A percentile compares a stretch with the other conserved stretches of the same genome.
These are phyloP conservation scores for Metrosideros polymorpha DNA, from an alignment of 441 rosid genomes.

Conservation along the genomic window DNA sequence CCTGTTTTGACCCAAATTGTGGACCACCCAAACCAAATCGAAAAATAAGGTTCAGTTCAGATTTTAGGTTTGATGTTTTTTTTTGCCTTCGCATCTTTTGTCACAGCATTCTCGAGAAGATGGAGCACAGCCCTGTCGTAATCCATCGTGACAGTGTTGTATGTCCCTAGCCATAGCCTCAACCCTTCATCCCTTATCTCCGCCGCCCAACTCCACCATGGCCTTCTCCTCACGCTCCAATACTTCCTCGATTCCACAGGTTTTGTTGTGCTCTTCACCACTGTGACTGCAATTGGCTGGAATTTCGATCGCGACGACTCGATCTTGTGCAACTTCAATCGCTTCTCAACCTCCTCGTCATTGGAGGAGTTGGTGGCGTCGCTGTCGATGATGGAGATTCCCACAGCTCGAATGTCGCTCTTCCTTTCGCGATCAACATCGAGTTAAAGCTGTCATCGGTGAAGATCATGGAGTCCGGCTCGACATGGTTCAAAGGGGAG, in stretches of 20 bases:
- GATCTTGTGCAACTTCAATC: background rate
- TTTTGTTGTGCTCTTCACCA: background rate
- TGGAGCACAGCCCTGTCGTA: no score
- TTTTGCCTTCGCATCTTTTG: no score
- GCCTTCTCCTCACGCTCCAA: conserved; percentile 4
- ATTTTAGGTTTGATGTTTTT: no score
- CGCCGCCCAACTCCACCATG: conserved; percentile 11
- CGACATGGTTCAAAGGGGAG: no score
- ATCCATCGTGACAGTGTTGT: no score
- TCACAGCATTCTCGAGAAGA: background rate
- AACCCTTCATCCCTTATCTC: conserved; percentile 10
- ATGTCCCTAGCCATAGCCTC: conserved; percentile 8
- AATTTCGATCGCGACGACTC: background rate
- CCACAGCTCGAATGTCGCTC: no score
- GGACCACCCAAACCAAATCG: no score
- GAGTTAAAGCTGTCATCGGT: no score
- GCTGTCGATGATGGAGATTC: conserved; percentile 3
- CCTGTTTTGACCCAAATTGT: no score
- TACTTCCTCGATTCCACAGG: background rate
- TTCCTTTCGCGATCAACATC: no score
- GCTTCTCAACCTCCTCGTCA: background rate
- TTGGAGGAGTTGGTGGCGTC: conserved; percentile 5
- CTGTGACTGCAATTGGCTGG: background rate
- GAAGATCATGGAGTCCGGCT: no score
- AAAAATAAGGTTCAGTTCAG: no score